phyloP scores from a whole-genome alignment of 345 rosid species.

The Corchorus capsularis region DNA sequence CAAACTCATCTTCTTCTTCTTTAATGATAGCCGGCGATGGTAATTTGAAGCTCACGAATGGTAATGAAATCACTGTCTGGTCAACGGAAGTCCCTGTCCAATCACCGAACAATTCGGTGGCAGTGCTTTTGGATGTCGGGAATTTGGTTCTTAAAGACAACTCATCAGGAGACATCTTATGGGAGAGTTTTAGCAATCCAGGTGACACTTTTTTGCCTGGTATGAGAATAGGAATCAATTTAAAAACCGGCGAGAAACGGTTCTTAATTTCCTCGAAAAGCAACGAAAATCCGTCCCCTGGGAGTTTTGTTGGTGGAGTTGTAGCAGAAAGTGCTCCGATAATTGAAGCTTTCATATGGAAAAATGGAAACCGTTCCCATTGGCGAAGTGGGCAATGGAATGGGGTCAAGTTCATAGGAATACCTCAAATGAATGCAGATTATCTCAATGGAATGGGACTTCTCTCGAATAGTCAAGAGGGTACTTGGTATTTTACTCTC shows the following conservation, averaged over 20 bases:
- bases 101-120: neutral
- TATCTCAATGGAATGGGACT: conserved; percentile 6
- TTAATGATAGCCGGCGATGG: conserved; percentile 28
- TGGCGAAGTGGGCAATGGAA: conserved; percentile 24
- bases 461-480: neutral
- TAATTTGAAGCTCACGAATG: conserved; percentile 16
- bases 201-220: conserved; percentile 28
- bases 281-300: conserved; percentile 18
- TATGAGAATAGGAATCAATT: conserved; percentile 22
- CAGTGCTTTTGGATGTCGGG: conserved; percentile 25
- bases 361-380: neutral
- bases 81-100: conserved; percentile 1
- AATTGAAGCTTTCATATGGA: neutral
- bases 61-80: conserved; percentile 19
- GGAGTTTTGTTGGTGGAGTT: conserved; percentile 4
- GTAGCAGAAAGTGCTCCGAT: neutral
- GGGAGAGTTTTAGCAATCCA: conserved; percentile 35
- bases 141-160: conserved; percentile 22
- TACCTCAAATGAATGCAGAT: conserved; percentile 26
- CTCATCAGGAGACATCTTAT: neutral
- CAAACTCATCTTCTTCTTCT: conserved; percentile 17
- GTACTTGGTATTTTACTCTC: conserved; percentile 30
- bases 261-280: conserved; percentile 28
- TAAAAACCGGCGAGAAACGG: neutral
- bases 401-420: conserved; percentile 21